Evolutionary conservation across 345 rosid species (phyloP).

Genomic region (Rhodamnia rubescens): DNA sequence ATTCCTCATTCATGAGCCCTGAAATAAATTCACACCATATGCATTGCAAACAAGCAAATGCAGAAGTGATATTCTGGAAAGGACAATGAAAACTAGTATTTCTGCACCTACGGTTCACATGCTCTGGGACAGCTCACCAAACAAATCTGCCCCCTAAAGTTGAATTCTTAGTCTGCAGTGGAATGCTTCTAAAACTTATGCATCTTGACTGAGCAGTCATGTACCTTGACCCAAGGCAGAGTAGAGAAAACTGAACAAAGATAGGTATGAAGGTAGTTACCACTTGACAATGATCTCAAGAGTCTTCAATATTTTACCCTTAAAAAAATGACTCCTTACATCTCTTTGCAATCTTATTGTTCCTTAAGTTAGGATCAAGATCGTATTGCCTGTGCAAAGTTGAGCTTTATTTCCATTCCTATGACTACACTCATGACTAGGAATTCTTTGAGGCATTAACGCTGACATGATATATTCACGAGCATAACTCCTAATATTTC

Average conservation of each 20-base stretch:
- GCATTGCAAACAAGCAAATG: neutral
- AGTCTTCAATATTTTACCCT: neutral
- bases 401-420: neutral
- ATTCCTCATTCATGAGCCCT: neutral
- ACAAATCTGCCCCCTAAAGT: neutral
- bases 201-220: neutral
- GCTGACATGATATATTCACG: neutral
- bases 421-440: neutral
- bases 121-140: neutral
- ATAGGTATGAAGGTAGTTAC: neutral
- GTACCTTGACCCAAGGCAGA: neutral
- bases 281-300: neutral
- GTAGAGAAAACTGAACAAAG: neutral
- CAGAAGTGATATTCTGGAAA: neutral
- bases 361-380: neutral
- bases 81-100: neutral
- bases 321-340: neutral
- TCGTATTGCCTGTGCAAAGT: neutral
- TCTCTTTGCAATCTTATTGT: neutral
- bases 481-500: neutral
- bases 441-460: neutral
- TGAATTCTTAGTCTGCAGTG: neutral
- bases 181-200: neutral
- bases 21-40: neutral
- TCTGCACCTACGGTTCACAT: neutral